Base-by-base conservation (phyloP, 2,329 filamentous ascomycete species). In the Harringtonia lauricola region DNA sequence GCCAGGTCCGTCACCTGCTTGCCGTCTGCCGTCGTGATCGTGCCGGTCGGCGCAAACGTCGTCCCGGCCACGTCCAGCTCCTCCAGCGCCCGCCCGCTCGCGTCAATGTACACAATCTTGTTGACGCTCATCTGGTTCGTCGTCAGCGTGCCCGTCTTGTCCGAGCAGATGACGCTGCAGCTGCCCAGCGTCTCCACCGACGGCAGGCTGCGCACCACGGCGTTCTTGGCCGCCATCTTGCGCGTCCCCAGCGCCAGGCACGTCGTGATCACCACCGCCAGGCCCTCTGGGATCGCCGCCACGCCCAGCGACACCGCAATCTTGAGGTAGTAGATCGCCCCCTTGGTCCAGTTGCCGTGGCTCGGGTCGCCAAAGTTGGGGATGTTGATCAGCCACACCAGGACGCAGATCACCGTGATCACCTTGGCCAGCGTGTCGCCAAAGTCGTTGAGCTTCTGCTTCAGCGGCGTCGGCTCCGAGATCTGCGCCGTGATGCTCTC, bases 91-190 rank as follows among this genome's bases (percentile, higher is more conserved):
- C 68, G 76, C 39, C 86, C 89, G 47, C 75, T 64, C 52, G 84
- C 79, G 55, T 77, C 81, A 53, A 98, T 72, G 59, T 89, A 86
- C 39, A 95, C 85, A 44, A 96, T 67, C 65, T 90, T 94, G 70
- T 81, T 92, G 45, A 95, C 92, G 59, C 92, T 96, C 92, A 98
- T 98, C 66, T 96, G 89, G 67, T 98, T 98, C 34, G 92, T 98
- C 12, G 92, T 98, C 59, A 98, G 68, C 39, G 92, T 98, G 54
- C 92, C 94, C 6, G 92, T 98, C 73, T 98, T 98, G 72, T 98
- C 92, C 4, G 94, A 98, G 71, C 94, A 98, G 61, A 98, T 95
- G 45, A 98, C 89, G 58, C 92, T 98, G 76, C 92, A 98, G 74
- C 92, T 98, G 59, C 92, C 92, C 42, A 98, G 74, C 13, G 92